Percentiles rank a stretch among this genome's conserved stretches.
Evolutionary conservation across 2,329 filamentous ascomycete species (phyloP).

Genomic region (Aspergillaceae sp.): DNA sequence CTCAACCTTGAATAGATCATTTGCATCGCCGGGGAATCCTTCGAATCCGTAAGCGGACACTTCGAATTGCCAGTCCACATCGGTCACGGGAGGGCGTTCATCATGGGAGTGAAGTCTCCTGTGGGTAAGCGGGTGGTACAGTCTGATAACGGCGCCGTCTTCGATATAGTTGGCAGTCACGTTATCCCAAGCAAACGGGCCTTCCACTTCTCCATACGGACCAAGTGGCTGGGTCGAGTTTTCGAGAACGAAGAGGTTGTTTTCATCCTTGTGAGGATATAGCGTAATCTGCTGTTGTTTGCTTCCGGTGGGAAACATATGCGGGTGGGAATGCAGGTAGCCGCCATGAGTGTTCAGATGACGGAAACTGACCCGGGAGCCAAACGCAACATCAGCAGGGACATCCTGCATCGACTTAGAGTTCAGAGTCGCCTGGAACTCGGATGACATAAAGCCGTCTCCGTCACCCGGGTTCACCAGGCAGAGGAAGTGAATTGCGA

Average conservation of each 20-base stretch:
- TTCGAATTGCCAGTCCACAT: constrained; percentile 91
- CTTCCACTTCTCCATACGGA: constrained; percentile 67
- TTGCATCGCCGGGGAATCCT: constrained; percentile 92
- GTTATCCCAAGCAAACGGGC: constrained; percentile 75
- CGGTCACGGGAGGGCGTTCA: constrained; percentile 73
- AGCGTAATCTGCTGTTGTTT: constrained; percentile 98
- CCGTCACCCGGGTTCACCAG: constrained; percentile 92
- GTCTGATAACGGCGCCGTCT: constrained; percentile 69
- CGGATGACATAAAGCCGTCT: constrained; percentile 98
- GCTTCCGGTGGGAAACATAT: constrained; percentile 97
- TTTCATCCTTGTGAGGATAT: constrained; percentile 98
- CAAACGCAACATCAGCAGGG: constrained; percentile 81
- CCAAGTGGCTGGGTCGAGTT: constrained; percentile 90
- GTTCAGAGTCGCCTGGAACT: constrained; percentile 96
- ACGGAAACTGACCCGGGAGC: constrained; percentile 75
- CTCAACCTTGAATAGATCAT: constrained; percentile 89
- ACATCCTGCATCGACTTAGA: constrained; percentile 95
- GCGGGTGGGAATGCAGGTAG: constrained; percentile 89
- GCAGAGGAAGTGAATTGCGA: constrained; percentile 90
- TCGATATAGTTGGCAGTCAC: constrained; percentile 61
- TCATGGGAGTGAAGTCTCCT: constrained; percentile 91
- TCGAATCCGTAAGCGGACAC: constrained; percentile 96
- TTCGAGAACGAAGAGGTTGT: constrained; percentile 89
- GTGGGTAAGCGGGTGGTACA: constrained; percentile 77
- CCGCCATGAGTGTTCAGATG: constrained; percentile 97